Evolutionary conservation across 768 basidiomycete species (phyloP).

Genomic region (Rickenella mellea): DNA sequence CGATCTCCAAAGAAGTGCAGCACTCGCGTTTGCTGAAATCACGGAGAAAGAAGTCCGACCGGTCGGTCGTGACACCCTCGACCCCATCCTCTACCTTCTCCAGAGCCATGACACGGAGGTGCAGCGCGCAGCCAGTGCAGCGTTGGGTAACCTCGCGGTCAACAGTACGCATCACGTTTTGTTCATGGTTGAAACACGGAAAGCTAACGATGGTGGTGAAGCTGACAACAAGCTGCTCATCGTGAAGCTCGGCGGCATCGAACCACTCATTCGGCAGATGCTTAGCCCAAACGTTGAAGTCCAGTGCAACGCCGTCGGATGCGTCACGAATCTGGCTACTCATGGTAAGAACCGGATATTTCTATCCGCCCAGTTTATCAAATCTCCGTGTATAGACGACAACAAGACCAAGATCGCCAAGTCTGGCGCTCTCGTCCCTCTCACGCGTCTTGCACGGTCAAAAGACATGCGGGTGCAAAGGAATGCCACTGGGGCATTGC

Average conservation of each 20-base stretch:
- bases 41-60: conserved; percentile 99
- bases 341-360: conserved; percentile 58
- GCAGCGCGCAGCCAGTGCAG: conserved; percentile 95
- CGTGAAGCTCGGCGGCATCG: conserved; percentile 93
- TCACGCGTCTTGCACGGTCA: conserved; percentile 90
- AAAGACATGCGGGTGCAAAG: conserved; percentile 99
- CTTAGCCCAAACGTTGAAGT: conserved; percentile 98
- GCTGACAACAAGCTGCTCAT: conserved; percentile 99
- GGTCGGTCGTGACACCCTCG: conserved; percentile 93
- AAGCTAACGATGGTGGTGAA: too few relatives aligned
- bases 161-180: conserved; percentile 61
- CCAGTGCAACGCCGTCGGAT: conserved; percentile 98
- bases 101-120: conserved; percentile 98
- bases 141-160: conserved; percentile 93
- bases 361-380: conserved; percentile 4
- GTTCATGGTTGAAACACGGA: conserved; percentile 3
- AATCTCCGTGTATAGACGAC: conserved; percentile 53
- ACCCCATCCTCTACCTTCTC: conserved; percentile 94
- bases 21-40: conserved; percentile 97
- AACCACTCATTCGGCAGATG: conserved; percentile 98
- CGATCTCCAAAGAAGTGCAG: conserved; percentile 94
- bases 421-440: conserved; percentile 94
- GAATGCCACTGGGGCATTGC: conserved; percentile 93
- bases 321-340: conserved; percentile 96
- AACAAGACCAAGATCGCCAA: conserved; percentile 99